Percentiles rank a stretch among this genome's conserved stretches.
phyloP scores from a whole-genome alignment of 257 asterid genomes.

The Solanum sitiens region DNA sequence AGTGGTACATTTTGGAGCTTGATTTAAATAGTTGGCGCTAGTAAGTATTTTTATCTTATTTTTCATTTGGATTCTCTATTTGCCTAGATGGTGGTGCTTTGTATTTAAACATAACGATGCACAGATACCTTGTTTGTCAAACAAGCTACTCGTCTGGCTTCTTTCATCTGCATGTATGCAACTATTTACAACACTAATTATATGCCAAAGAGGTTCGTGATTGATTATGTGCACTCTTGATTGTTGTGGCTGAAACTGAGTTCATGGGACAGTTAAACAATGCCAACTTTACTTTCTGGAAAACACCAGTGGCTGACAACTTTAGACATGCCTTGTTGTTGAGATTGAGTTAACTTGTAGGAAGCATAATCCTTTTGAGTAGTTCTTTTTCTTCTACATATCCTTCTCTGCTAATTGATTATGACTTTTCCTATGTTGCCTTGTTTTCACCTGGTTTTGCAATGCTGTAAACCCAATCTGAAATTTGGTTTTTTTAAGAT shows the following conservation, averaged over 20 bases:
- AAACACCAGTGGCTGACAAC: neutral
- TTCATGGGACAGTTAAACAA: neutral
- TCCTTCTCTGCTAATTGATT: neutral
- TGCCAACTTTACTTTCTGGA: neutral
- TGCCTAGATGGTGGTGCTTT: neutral
- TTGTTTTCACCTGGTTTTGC: neutral
- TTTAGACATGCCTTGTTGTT: neutral
- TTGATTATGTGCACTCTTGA: neutral
- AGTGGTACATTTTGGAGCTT: neutral
- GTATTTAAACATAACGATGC: neutral
- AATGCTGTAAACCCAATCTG: neutral
- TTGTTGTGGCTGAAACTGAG: neutral
- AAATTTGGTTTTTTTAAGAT: neutral
- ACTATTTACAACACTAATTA: neutral
- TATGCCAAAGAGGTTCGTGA: neutral
- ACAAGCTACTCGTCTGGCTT: neutral
- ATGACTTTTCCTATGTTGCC: neutral
- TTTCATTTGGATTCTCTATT: neutral
- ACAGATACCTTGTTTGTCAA: neutral
- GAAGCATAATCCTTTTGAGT: neutral
- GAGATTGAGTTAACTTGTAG: neutral
- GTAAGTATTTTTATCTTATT: neutral
- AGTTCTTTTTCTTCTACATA: neutral
- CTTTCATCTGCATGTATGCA: neutral
- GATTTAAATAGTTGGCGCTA: neutral